Conservation (phyloP, 345 rosid species). For the Lagerstroemia speciosa region DNA sequence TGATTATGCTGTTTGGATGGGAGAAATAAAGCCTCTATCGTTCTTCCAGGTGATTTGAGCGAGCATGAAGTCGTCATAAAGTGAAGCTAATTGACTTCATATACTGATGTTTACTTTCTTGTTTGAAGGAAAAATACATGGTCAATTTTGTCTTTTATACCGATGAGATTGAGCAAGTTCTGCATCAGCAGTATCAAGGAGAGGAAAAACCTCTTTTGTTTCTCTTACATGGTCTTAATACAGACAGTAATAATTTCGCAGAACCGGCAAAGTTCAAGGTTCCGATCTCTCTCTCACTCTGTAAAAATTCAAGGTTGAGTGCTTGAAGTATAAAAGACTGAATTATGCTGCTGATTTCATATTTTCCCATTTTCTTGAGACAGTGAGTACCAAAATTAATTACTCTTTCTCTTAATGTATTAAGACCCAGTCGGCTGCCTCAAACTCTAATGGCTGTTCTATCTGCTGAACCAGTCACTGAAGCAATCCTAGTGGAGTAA, state of each 20-base stretch:
- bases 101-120: slow-evolving; percentile 9
- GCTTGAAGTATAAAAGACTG: background rate
- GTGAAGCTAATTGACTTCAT: background rate
- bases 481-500: too few relatives aligned
- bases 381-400: too few relatives aligned
- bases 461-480: too few relatives aligned
- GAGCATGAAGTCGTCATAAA: slow-evolving; percentile 8
- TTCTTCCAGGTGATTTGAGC: slow-evolving; percentile 47
- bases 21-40: slow-evolving; percentile 60
- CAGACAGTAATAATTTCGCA: slow-evolving; percentile 73
- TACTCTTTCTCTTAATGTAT: too few relatives aligned
- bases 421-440: background rate
- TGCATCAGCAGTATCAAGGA: slow-evolving; percentile 42
- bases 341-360: too few relatives aligned
- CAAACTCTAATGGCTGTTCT: background rate
- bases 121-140: slow-evolving; percentile 62
- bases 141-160: slow-evolving; percentile 54
- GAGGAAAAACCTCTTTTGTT: slow-evolving; percentile 52
- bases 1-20: slow-evolving; percentile 89
- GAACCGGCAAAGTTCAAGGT: slow-evolving; percentile 87
- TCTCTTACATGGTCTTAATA: slow-evolving; percentile 81
- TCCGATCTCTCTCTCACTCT: slow-evolving; percentile 11
- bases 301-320: too few relatives aligned
- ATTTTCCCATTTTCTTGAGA: too few relatives aligned
- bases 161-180: slow-evolving; percentile 58